Evolutionary conservation across 208 protist genomes (phyloP).

Genomic region (Crithidia acanthocephali): DNA sequence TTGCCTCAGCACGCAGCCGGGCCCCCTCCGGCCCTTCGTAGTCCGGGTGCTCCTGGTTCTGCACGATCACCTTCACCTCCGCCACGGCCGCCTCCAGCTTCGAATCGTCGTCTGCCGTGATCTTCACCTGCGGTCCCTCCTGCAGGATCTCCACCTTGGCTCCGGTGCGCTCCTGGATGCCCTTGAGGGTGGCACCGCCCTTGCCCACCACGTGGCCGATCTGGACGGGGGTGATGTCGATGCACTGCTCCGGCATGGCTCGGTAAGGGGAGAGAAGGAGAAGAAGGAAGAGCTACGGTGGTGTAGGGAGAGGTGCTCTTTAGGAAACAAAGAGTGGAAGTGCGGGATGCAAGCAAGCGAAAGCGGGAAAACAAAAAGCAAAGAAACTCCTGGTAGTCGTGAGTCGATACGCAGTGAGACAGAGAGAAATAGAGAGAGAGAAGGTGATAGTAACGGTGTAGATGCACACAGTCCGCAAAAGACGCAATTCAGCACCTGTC

Average conservation of each 20-base stretch:
- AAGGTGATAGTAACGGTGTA: too few species aligned
- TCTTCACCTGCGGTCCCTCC: conserved; percentile 48
- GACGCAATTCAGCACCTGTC: too few species aligned
- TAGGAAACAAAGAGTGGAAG: too few species aligned
- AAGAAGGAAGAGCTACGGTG: too few species aligned
- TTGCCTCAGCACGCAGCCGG: conserved; percentile 49
- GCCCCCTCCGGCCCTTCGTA: conserved; percentile 53
- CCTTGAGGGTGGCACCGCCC: conserved; percentile 48
- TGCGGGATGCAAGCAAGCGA: too few species aligned
- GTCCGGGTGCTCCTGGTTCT: conserved; percentile 56
- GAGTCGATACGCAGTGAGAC: too few species aligned
- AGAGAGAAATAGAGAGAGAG: too few species aligned
- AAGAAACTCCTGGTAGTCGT: too few species aligned
- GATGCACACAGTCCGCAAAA: too few species aligned
- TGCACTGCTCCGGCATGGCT: conserved; percentile 34
- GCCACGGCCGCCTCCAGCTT: conserved; percentile 37
- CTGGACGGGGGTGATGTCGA: conserved; percentile 47
- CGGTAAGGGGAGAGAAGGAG: neutral
- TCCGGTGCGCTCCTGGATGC: conserved; percentile 46
- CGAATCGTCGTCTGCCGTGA: conserved; percentile 49
- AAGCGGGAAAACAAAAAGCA: too few species aligned
- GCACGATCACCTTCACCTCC: conserved; percentile 43
- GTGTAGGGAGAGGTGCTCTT: too few species aligned
- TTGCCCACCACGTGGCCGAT: conserved; percentile 59
- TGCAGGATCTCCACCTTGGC: conserved; percentile 51